Evolutionary conservation across 192 early-diverging fungal genomes (phyloP), one percentile per base, ranked within the genome.

Genomic region (Polychytrium aggregatum): DNA sequence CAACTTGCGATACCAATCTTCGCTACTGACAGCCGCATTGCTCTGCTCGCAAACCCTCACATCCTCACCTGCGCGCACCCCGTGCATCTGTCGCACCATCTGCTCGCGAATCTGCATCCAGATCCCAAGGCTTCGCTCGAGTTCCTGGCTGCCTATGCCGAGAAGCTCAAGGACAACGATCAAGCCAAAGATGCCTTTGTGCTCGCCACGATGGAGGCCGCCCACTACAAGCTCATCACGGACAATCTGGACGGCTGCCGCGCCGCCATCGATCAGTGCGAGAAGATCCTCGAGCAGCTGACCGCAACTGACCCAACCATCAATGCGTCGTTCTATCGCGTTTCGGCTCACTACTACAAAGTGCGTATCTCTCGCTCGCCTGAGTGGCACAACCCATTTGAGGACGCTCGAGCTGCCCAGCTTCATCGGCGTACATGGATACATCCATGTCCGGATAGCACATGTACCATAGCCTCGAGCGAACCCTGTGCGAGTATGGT

Each of bases 331-430:
- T 97, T 88, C 57, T 97, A 97, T 61, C 82, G 90, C 30, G 91
- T 99, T 22, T 73, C 85, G 46, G 90, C 96, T 3, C 92, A 97
- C 46, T 99, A 86, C 67, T 90, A 92, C 71, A 99, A 99, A 80
- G 77, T 84, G 9, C 17, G 24, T 33, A 10, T 38, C 24, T 3
- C n/a, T n/a, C n/a, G 4, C n/a, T 13, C 16, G n/a, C n/a, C n/a
- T n/a, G n/a, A n/a, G n/a, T n/a, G n/a, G n/a, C n/a, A n/a, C 4
- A 50, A 50, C 26, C 24, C 9, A 14, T 54, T 53, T 55, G n/a
- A n/a, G n/a, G n/a, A n/a, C n/a, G n/a, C n/a, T n/a, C n/a, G n/a
- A n/a, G n/a, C n/a, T n/a, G n/a, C n/a, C n/a, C n/a, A n/a, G n/a
- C 4, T 42, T 42, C 11, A 33, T 33, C 26, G 41, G 4, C 13